Evolutionary conservation across 176 grass and related monocot genomes (phyloP).

Genomic region (Chrysopogon serrulatus): DNA sequence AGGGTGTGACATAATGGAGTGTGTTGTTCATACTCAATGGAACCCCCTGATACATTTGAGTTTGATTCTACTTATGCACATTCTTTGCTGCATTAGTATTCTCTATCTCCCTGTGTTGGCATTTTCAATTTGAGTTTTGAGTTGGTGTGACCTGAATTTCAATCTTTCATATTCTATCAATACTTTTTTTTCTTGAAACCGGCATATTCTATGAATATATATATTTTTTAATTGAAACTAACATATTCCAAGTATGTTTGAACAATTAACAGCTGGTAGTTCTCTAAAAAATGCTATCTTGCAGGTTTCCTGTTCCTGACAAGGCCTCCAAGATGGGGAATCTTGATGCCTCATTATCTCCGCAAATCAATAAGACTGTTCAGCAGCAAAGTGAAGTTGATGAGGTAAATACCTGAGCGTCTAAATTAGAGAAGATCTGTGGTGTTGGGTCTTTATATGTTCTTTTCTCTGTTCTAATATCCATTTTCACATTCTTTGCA

Average conservation of each 20-base stretch:
- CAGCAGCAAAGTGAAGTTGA: slow-evolving; percentile 49
- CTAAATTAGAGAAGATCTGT: background rate
- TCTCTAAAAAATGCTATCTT: slow-evolving; percentile 17
- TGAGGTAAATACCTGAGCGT: background rate
- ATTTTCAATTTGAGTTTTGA: background rate
- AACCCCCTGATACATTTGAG: background rate
- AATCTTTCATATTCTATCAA: background rate
- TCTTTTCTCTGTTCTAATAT: slow-evolving; percentile 4
- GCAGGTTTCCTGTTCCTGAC: slow-evolving; percentile 54
- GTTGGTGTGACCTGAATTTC: background rate
- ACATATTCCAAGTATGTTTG: background rate
- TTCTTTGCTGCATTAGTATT: background rate
- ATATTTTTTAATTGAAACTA: background rate
- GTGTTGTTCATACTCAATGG: background rate
- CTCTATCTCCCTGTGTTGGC: background rate
- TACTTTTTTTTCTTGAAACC: background rate
- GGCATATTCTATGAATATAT: background rate
- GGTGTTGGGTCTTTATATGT: background rate
- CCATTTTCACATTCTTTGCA: slow-evolving; percentile 22
- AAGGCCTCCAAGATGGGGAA: slow-evolving; percentile 58
- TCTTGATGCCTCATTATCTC: slow-evolving; percentile 31
- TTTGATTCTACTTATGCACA: background rate
- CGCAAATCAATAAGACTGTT: slow-evolving; percentile 23
- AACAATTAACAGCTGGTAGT: background rate
- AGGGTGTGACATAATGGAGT: background rate